Percentiles rank a stretch among this genome's conserved stretches.
These are phyloP conservation scores for Cyclostephanos invisitatus DNA, from an alignment of 108 stramenopile species.

Conservation along the genomic window DNA sequence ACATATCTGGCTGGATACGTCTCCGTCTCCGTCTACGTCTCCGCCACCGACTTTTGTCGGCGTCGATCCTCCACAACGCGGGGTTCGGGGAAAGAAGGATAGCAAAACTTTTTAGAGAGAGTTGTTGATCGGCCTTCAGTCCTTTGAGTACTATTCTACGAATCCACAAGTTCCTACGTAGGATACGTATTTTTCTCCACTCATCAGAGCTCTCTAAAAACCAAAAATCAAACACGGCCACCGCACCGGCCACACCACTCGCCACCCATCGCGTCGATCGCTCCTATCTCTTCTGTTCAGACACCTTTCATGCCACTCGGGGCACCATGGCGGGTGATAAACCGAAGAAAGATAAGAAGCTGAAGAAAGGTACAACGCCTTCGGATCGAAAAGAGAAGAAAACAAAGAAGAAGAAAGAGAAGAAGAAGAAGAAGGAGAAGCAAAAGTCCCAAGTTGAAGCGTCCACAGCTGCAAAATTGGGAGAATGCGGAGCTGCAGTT, in stretches of 20 bases:
- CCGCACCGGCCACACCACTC: too few relatives aligned
- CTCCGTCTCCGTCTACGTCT: too few relatives aligned
- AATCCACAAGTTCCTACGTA: not conserved
- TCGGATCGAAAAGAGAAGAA: not conserved
- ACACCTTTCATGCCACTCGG: too few relatives aligned
- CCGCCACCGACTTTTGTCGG: not conserved
- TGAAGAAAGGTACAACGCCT: not conserved
- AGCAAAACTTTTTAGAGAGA: too few relatives aligned
- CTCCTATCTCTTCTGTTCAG: too few relatives aligned
- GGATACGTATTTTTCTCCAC: too few relatives aligned
- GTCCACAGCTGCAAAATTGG: not conserved
- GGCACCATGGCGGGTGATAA: conserved; percentile 20
- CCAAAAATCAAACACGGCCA: too few relatives aligned
- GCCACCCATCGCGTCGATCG: too few relatives aligned
- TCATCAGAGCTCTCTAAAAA: too few relatives aligned
- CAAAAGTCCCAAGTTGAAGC: conserved; percentile 13
- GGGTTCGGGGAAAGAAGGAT: too few relatives aligned
- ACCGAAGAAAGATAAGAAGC: conserved; percentile 9
- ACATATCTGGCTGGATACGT: conserved; percentile 25
- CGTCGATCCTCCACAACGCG: not conserved
- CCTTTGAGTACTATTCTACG: too few relatives aligned
- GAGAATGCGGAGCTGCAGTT: not conserved
- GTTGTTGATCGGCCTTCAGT: too few relatives aligned
- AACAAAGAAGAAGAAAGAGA: conserved; percentile 9
- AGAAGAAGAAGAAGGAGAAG: conserved; percentile 20